These are phyloP conservation scores for Sindora glabra DNA, from an alignment of 306 rosid species.

Conservation along the genomic window DNA sequence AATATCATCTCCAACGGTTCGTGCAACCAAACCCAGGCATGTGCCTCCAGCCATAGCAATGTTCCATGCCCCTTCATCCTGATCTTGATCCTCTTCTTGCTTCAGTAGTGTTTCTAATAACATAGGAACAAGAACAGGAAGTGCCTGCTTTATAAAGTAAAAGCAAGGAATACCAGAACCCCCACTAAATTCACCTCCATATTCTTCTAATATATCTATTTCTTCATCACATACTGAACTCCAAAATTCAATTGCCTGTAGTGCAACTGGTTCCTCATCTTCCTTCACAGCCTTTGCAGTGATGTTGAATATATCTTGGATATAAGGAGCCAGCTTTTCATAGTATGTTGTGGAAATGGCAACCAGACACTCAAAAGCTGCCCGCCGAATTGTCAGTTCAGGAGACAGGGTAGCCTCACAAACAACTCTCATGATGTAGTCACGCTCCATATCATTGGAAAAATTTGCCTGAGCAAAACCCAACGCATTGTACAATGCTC, in stretches of 20 bases:
- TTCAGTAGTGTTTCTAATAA: constrained; percentile 74
- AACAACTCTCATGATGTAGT: constrained; percentile 81
- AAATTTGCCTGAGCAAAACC: constrained; percentile 93
- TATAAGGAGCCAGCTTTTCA: constrained; percentile 73
- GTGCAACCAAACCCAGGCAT: constrained; percentile 87
- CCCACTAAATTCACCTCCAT: constrained; percentile 75
- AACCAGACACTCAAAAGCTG: constrained; percentile 84
- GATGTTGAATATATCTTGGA: constrained; percentile 70
- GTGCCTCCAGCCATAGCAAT: constrained; percentile 99
- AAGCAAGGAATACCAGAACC: constrained; percentile 81
- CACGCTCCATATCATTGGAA: constrained; percentile 87
- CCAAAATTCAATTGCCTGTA: constrained; percentile 93
- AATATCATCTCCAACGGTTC: constrained; percentile 83
- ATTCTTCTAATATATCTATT: constrained; percentile 80
- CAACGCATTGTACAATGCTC: constrained; percentile 71
- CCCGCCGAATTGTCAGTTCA: constrained; percentile 64
- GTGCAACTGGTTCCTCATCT: constrained; percentile 91
- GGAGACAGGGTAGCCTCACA: constrained; percentile 87
- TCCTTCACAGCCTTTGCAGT: constrained; percentile 89
- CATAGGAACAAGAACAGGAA: constrained; percentile 76
- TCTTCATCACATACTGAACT: constrained; percentile 96
- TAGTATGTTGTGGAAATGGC: constrained; percentile 87
- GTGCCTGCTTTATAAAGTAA: constrained; percentile 84
- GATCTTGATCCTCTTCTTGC: constrained; percentile 97
- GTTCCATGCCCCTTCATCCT: constrained; percentile 97